Percentiles rank a stretch among this genome's conserved stretches.
Conservation (phyloP, 768 basidiomycete species). For the Postia placenta region DNA sequence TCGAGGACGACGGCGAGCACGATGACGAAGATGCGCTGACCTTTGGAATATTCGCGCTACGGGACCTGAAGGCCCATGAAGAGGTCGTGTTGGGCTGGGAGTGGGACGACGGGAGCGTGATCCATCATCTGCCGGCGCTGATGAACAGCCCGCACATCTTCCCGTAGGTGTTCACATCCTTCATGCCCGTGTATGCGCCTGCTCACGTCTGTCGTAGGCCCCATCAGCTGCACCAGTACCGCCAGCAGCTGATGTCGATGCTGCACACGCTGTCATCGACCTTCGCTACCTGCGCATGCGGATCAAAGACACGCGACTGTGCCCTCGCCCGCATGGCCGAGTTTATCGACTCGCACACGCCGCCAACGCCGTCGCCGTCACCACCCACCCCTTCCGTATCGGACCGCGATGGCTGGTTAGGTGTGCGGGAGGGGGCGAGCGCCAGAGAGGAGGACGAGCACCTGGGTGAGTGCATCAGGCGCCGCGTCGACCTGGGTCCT, state of each 20-base stretch:
- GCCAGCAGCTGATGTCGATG: slow-evolving; percentile 62
- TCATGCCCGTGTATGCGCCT: slow-evolving; percentile 5
- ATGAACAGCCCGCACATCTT: slow-evolving; percentile 52
- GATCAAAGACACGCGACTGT: slow-evolving; percentile 54
- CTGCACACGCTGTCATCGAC: slow-evolving; percentile 64
- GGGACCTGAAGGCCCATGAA: slow-evolving; percentile 70
- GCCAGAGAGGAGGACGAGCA: not conserved
- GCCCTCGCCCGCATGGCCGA: slow-evolving; percentile 56
- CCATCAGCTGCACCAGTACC: slow-evolving; percentile 45
- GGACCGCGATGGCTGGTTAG: slow-evolving; percentile 7
- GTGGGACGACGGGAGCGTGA: slow-evolving; percentile 90
- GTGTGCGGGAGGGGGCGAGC: not conserved
- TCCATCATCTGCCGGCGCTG: slow-evolving; percentile 71
- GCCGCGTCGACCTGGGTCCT: slow-evolving; percentile 50
- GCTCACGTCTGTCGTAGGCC: slow-evolving; percentile 16
- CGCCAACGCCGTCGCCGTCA: slow-evolving; percentile 21
- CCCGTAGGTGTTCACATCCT: slow-evolving; percentile 32
- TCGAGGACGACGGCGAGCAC: slow-evolving; percentile 10
- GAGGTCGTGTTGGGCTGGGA: slow-evolving; percentile 93
- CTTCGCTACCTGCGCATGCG: slow-evolving; percentile 74
- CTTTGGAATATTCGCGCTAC: slow-evolving; percentile 78
- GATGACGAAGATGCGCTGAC: slow-evolving; percentile 34
- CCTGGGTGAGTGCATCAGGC: not conserved
- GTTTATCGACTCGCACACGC: slow-evolving; percentile 45
- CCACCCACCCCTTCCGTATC: slow-evolving; percentile 15